Evolutionary conservation across 2,329 filamentous ascomycete species (phyloP).

Genomic region (Beauveria bassiana): DNA sequence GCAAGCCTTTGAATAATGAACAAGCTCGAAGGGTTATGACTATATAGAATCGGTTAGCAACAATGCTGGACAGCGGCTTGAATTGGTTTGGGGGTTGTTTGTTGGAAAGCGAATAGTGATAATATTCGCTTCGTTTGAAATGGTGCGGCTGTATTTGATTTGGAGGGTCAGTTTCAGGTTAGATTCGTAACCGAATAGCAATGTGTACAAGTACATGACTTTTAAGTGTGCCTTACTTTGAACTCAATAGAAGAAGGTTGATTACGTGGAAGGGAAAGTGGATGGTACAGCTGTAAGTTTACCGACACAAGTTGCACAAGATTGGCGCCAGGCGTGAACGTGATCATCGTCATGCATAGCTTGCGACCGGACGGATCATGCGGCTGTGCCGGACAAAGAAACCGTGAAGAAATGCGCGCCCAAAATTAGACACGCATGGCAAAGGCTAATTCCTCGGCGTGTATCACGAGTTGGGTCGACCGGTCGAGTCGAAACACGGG

Average conservation of each 20-base stretch:
- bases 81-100: background rate
- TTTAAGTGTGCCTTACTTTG: too few relatives aligned
- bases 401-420: background rate
- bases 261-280: too few relatives aligned
- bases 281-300: too few relatives aligned
- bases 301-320: background rate
- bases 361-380: background rate
- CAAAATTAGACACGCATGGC: background rate
- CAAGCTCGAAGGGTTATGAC: background rate
- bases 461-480: background rate
- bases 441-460: background rate
- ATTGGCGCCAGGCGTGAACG: background rate
- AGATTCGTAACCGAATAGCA: too few relatives aligned
- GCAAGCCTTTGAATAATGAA: background rate
- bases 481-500: constrained; percentile 5
- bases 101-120: background rate
- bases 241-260: too few relatives aligned
- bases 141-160: too few relatives aligned
- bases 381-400: background rate
- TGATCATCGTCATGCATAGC: background rate
- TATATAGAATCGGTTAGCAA: background rate
- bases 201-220: too few relatives aligned
- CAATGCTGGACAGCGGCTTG: background rate
- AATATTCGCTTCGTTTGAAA: background rate
- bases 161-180: too few relatives aligned